phyloP scores from a whole-genome alignment of 1,139 yeast species.

The Pichia sp. region DNA sequence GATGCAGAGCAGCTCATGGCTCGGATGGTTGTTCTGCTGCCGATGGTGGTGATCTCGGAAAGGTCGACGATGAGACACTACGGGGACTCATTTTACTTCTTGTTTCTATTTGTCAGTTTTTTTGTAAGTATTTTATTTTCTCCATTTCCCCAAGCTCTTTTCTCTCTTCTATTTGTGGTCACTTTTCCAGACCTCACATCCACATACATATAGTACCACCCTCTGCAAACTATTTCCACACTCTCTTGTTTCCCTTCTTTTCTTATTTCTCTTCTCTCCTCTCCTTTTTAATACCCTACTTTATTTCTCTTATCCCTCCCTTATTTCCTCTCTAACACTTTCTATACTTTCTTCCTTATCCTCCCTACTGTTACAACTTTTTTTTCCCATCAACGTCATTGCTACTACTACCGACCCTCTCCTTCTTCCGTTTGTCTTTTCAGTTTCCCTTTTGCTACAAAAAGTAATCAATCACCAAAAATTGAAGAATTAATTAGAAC shows the following conservation, averaged over 20 bases:
- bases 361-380: background rate
- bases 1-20: slow-evolving; percentile 1
- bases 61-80: too few species aligned
- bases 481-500: too few species aligned
- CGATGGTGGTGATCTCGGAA: background rate
- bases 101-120: background rate
- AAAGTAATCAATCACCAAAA: background rate
- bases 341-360: background rate
- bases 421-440: background rate
- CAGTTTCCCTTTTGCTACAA: background rate
- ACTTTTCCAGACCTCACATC: background rate
- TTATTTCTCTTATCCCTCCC: background rate
- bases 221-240: background rate
- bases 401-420: background rate
- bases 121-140: background rate
- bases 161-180: background rate
- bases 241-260: background rate
- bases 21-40: slow-evolving; percentile 17
- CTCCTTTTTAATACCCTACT: background rate
- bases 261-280: background rate
- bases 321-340: background rate
- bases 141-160: background rate
- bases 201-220: too few species aligned
- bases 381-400: background rate
- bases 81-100: background rate